Base-by-base conservation (phyloP, 2,329 filamentous ascomycete species). In the Ceratocystis papillata region DNA sequence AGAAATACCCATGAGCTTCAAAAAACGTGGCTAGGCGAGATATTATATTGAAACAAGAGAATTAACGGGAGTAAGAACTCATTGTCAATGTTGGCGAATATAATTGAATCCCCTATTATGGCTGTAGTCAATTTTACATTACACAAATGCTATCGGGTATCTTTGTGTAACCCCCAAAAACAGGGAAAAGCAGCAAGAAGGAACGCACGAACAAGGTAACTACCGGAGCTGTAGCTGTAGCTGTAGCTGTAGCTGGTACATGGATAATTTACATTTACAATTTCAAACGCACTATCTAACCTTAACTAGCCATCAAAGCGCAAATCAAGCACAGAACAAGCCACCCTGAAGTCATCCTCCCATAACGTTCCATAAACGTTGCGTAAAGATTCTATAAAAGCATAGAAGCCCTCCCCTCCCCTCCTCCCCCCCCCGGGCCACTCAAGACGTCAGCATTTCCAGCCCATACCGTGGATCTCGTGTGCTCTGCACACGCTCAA, bases 391-490 rank as follows among this genome's bases (percentile, higher is more conserved):
- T 22, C 6, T 8, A 53, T 22, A 53, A n/a, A 53, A 20, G n/a
- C 48, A 20, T n/a, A 20, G n/a, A 20, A 25, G 22, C 7, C 48
- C n/a, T 25, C 22, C n/a, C 50, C 10, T 17, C 5, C 22, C 8
- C 20, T 15, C 12, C 10, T 8, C 5, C 25, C 20, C 12, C 8
- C 20, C 5, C 15, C 2, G 7, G 15, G 20, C 41, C 12, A 12
- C 8, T 50, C 48, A 63, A 41, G 62, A 50, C 22, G 65, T 80
- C 63, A 83, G 76, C 75, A 81, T 83, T 64, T 77, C 77, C 55
- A 84, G 75, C 20, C 77, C 79, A 69, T 81, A 83, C 67, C 82
- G 77, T 33, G 81, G 81, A 68, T 85, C 82, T 17, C 79, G 80
- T 67, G 79, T 76, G 64, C 76, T 77, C 66, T 82, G 74, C 28